A percentile compares a stretch with the other conserved stretches of the same genome.
Evolutionary conservation across 441 rosid species (phyloP).

Genomic region (Pelargonium exstipulatum): DNA sequence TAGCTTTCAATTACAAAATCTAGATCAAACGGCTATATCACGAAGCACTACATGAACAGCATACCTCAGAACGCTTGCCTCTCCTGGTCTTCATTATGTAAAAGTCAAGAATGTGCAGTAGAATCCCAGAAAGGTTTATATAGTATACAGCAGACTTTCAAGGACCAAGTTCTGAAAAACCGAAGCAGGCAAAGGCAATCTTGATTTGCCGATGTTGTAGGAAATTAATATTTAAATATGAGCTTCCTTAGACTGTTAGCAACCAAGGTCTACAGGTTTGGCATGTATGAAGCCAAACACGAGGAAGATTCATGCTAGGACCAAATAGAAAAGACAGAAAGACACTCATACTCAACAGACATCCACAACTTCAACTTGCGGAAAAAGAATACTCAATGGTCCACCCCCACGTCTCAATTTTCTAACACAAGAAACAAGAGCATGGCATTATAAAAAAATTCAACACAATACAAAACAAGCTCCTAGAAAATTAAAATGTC

Average conservation of each 20-base stretch:
- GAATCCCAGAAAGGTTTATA: constrained; percentile 6
- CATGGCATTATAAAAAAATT: constrained; percentile 29
- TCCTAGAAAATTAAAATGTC: constrained; percentile 27
- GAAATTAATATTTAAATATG: constrained; percentile 28
- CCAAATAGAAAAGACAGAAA: constrained; percentile 44
- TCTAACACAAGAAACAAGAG: constrained; percentile 18
- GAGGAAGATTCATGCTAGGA: constrained; percentile 38
- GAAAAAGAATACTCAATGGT: constrained; percentile 25
- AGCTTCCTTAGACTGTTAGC: constrained; percentile 15
- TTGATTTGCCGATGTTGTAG: constrained; percentile 21
- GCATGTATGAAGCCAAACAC: constrained; percentile 34
- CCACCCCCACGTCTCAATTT: constrained; percentile 24
- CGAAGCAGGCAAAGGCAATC: constrained; percentile 16
- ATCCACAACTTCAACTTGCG: constrained; percentile 49
- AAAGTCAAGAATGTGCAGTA: constrained; percentile 13
- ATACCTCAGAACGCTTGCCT: constrained; percentile 57
- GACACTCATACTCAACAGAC: constrained; percentile 28
- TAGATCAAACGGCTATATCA: constrained; percentile 12
- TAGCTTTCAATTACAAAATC: constrained; percentile 3
- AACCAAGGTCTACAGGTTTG: constrained; percentile 16
- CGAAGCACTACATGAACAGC: constrained; percentile 11
- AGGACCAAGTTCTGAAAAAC: constrained; percentile 8
- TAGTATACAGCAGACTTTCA: constrained; percentile 14
- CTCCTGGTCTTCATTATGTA: constrained; percentile 40
- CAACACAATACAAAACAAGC: constrained; percentile 12